Evolutionary conservation across 805 yeast genomes (phyloP).

Genomic region (Kodamaea jinghongensis): DNA sequence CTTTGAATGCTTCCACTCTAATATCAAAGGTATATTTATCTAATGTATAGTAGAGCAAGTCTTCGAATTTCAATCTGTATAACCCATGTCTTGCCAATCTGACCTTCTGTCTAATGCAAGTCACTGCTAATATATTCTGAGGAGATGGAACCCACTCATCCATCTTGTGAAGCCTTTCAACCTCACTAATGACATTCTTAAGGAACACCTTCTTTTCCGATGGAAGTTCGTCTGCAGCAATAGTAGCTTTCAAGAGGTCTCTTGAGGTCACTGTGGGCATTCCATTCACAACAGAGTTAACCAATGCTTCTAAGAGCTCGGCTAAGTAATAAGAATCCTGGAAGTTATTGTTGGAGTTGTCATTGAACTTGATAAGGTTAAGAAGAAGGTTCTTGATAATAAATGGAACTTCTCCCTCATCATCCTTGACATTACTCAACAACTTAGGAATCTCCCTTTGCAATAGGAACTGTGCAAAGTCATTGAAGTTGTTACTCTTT

Average conservation of each 20-base stretch:
- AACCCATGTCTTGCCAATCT: conserved; percentile 56
- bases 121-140: conserved; percentile 51
- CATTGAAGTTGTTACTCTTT: conserved; percentile 73
- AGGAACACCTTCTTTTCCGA: conserved; percentile 18
- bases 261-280: conserved; percentile 11
- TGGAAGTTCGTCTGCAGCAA: conserved; percentile 6
- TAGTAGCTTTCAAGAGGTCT: conserved; percentile 7
- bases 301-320: conserved; percentile 54
- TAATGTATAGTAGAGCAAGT: conserved; percentile 52
- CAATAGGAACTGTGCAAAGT: conserved; percentile 65
- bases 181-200: conserved; percentile 50
- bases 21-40: conserved; percentile 48
- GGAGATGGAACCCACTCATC: conserved; percentile 86
- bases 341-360: conserved; percentile 74
- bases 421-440: conserved; percentile 58
- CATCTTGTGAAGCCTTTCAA: conserved; percentile 71
- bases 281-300: conserved; percentile 27
- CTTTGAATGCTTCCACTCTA: conserved; percentile 66
- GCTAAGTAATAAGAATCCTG: conserved; percentile 70
- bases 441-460: conserved; percentile 67
- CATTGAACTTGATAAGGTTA: conserved; percentile 76
- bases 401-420: conserved; percentile 56
- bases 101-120: conserved; percentile 60
- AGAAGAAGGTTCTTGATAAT: conserved; percentile 62
- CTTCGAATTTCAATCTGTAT: conserved; percentile 49